A percentile compares a stretch with the other conserved stretches of the same genome.
Evolutionary conservation across 225 moss, liverwort and hornwort species (phyloP).

Genomic region (Marchantia polymorpha): DNA sequence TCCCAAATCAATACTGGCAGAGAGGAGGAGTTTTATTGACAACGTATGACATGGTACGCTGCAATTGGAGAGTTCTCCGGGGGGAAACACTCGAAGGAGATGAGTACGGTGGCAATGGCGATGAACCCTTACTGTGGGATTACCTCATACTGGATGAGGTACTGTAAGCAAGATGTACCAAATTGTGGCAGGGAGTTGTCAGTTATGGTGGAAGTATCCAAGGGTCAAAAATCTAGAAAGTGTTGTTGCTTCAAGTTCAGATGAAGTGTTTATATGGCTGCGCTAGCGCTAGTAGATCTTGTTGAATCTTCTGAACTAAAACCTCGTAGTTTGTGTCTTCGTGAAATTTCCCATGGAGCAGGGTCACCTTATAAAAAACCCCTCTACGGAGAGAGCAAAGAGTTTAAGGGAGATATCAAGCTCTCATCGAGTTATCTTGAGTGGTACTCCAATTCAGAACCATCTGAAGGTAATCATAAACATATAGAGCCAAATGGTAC

Average conservation of each 20-base stretch:
- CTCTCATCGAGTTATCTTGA: slow-evolving; percentile 75
- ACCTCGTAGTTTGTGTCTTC: background rate
- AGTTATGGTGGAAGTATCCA: background rate
- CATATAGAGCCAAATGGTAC: background rate
- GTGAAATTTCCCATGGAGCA: slow-evolving; percentile 24
- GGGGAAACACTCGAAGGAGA: slow-evolving; percentile 75
- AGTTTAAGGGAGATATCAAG: slow-evolving; percentile 85
- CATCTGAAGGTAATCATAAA: slow-evolving; percentile 64
- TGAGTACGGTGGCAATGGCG: slow-evolving; percentile 62
- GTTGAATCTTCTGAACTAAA: background rate
- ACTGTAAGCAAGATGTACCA: background rate
- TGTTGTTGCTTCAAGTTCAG: no score
- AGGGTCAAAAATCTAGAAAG: no score
- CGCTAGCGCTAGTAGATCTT: no score
- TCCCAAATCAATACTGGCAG: slow-evolving; percentile 15
- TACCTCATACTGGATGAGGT: slow-evolving; percentile 97
- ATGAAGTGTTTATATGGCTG: no score
- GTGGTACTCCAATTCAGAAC: slow-evolving; percentile 96
- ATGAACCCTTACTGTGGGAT: slow-evolving; percentile 80
- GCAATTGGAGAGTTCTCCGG: slow-evolving; percentile 75
- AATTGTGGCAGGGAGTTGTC: background rate
- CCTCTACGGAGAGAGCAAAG: slow-evolving; percentile 81
- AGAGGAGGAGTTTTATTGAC: slow-evolving; percentile 81
- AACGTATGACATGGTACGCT: slow-evolving; percentile 97
- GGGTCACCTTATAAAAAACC: slow-evolving; percentile 99